Base-by-base conservation (phyloP, 352 stramenopile genomes). In the Globisporangium megalacanthum region DNA sequence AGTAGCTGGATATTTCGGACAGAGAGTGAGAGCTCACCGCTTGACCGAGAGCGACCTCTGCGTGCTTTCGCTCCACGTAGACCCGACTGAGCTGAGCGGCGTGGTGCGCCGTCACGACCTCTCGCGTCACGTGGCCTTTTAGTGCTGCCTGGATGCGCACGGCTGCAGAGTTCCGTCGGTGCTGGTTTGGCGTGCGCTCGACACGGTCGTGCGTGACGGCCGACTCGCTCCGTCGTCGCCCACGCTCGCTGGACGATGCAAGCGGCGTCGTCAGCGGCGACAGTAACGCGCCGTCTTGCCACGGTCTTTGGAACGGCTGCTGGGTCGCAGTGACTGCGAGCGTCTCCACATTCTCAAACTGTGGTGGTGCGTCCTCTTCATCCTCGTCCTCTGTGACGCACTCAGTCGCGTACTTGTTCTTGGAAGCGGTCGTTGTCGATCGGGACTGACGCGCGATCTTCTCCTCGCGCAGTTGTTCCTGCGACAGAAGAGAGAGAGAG, bases 31-130 rank as follows among this genome's bases (percentile, higher is more conserved):
- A 54, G 56, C 72, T 17, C 77, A 90, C 82, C 59, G 77, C 70
- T 42, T 67, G 64, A 0, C 71, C 52, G 8, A 88, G 54, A 9
- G 73, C 62, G 31, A 88, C 33, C 6, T 68, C 58, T 25, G 75
- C 64, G 54, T 92, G 83, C 11, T 78, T 70, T 5, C 65, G 71
- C 48, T 87, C 75, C 47, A 91, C 80, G 56, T 89, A 90, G 42
- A 58, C 64, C 7, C 78, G 69, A 41, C 73, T 89, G n/a, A 92
- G 52, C 11, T 65, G 59, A 10, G 62, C 49, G 10, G 79, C 82
- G 15, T 66, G 52, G 8, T 64, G 22, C n/a, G 64, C 22, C 20
- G 60, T 54, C 45, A 74, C 59, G 17, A 53, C 46, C 13, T 56
- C 33, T 44, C 77, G 72, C n/a, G 65, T 51, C 1, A 47, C 14